Evolutionary conservation across 768 basidiomycete species (phyloP).

Genomic region (Xanthoconium purpureum): DNA sequence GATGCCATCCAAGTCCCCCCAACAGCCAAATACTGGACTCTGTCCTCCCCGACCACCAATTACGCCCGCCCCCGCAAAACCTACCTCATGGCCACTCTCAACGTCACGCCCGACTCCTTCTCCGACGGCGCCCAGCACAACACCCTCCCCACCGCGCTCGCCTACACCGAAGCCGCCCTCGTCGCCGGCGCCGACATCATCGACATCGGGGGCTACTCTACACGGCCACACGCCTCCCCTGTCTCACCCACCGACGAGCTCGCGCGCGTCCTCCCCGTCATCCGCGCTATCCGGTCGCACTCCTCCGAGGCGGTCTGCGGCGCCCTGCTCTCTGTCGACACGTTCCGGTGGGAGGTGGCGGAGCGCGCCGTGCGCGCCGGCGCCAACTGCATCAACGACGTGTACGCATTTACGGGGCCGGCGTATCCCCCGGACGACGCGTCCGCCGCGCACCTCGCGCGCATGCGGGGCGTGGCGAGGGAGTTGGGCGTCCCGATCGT

Average conservation of each 20-base stretch:
- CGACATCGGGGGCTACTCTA: slow-evolving; percentile 94
- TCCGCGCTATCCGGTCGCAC: slow-evolving; percentile 52
- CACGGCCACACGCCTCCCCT: slow-evolving; percentile 72
- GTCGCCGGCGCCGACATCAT: slow-evolving; percentile 68
- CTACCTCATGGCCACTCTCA: slow-evolving; percentile 83
- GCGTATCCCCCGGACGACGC: slow-evolving; percentile 38
- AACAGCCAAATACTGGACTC: slow-evolving; percentile 25
- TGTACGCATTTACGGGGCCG: slow-evolving; percentile 73
- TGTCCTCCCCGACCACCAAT: slow-evolving; percentile 18
- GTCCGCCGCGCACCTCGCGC: slow-evolving; percentile 40
- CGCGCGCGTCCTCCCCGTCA: slow-evolving; percentile 66
- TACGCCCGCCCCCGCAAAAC: slow-evolving; percentile 39
- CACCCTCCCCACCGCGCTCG: slow-evolving; percentile 50
- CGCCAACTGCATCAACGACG: slow-evolving; percentile 86
- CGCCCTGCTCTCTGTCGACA: slow-evolving; percentile 26
- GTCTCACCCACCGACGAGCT: slow-evolving; percentile 71
- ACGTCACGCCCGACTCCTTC: slow-evolving; percentile 1
- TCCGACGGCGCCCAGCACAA: slow-evolving; percentile 18
- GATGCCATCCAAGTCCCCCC: slow-evolving; percentile 14
- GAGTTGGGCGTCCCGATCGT: slow-evolving; percentile 73
- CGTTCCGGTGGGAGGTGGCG: slow-evolving; percentile 25
- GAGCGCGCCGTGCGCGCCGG: slow-evolving; percentile 64
- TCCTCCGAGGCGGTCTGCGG: slow-evolving; percentile 11
- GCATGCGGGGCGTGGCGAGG: slow-evolving; percentile 67
- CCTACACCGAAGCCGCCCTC: slow-evolving; percentile 49